Evolutionary conservation across 441 rosid genomes (phyloP).

Genomic region (Sinapis alba): DNA sequence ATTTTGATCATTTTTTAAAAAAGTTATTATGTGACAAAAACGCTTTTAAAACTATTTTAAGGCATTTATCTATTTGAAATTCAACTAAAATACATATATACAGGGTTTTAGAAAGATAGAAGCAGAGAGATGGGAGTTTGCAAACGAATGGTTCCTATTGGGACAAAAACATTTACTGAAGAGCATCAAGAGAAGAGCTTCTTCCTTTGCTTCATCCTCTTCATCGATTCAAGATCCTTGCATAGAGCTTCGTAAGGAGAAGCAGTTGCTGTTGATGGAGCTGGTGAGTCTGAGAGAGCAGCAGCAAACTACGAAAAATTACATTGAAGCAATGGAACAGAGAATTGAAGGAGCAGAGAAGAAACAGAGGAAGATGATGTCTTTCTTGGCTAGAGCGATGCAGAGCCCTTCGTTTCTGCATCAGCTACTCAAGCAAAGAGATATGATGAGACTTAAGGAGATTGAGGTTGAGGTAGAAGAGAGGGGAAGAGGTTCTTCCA

Average conservation of each 20-base stretch:
- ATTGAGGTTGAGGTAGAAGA: conserved; percentile 54
- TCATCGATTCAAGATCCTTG: conserved; percentile 45
- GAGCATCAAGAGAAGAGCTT: conserved; percentile 66
- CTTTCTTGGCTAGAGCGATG: conserved; percentile 81
- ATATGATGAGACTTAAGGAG: conserved; percentile 52
- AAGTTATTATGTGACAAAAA: too few relatives aligned
- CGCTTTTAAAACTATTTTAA: too few relatives aligned
- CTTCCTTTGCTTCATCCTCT: conserved; percentile 33
- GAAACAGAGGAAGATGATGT: conserved; percentile 93
- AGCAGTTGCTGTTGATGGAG: conserved; percentile 62
- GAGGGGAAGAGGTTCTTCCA: conserved; percentile 26
- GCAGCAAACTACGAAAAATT: conserved; percentile 60
- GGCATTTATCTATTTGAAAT: too few relatives aligned
- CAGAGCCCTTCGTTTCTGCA: conserved; percentile 66
- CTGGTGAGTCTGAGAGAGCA: conserved; percentile 77
- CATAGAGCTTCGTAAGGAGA: conserved; percentile 65
- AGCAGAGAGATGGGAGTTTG: conserved; percentile 91
- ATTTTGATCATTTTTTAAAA: too few relatives aligned
- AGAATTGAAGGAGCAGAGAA: conserved; percentile 67
- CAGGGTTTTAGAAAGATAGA: conserved; percentile 94
- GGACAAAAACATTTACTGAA: conserved; percentile 71
- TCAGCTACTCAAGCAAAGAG: conserved; percentile 66
- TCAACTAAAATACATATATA: too few relatives aligned
- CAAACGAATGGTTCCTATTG: conserved; percentile 74
- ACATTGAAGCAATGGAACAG: conserved; percentile 66